These are phyloP conservation scores for Parsonsia alboflavescens DNA, from an alignment of 257 asterid species.

Conservation along the genomic window DNA sequence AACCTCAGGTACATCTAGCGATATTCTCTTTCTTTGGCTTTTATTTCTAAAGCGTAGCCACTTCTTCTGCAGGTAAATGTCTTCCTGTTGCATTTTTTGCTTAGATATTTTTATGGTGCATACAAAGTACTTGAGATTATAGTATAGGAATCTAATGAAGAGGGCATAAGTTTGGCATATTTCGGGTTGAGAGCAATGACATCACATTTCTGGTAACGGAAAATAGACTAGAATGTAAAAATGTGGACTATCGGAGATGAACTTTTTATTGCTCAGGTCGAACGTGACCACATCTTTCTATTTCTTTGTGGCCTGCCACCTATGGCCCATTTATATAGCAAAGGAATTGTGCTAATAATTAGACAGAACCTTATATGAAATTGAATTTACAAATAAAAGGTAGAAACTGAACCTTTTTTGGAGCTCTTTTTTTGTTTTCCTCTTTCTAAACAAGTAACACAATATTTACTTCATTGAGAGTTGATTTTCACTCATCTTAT, in stretches of 20 bases:
- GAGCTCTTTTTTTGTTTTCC: not conserved
- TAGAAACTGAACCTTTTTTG: not conserved
- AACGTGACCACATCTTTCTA: not conserved
- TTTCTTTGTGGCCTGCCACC: not conserved
- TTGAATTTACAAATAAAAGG: not conserved
- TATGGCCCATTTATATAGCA: no score
- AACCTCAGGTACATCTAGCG: conserved; percentile 40
- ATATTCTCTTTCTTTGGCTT: conserved; percentile 2
- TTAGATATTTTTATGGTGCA: not conserved
- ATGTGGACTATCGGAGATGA: not conserved
- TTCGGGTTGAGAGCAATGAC: not conserved
- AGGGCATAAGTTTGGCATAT: not conserved
- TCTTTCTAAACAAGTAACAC: no score
- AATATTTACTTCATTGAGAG: no score
- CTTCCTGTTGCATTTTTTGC: not conserved
- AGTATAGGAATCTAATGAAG: not conserved
- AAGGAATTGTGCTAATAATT: not conserved
- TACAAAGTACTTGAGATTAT: not conserved
- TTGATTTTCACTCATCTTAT: not conserved
- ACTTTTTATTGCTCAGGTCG: not conserved
- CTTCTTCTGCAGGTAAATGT: not conserved
- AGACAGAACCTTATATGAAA: not conserved
- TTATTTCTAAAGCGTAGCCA: not conserved
- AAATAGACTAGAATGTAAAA: not conserved
- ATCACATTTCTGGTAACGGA: not conserved